Conservation (phyloP, 345 rosid genomes). For the Dipteronia sinensis region DNA sequence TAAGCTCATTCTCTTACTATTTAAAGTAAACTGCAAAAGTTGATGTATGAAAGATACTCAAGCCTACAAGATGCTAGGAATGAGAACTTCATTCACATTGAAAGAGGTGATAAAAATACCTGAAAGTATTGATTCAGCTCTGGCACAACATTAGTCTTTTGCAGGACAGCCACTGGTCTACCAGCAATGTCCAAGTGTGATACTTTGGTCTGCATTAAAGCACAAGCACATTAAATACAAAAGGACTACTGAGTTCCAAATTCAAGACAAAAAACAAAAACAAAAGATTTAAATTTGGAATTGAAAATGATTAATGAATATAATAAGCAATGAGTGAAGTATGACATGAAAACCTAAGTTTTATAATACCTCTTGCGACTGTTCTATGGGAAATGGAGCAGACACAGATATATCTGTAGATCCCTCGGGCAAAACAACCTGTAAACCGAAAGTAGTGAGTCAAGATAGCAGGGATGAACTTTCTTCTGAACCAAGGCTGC, state of each 20-base stretch:
- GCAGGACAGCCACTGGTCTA: constrained; percentile 79
- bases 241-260: neutral
- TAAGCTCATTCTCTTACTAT: neutral
- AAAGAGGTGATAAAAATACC: constrained; percentile 45
- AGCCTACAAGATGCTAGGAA: neutral
- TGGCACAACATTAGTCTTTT: constrained; percentile 78
- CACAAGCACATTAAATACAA: constrained; percentile 16
- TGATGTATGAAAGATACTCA: neutral
- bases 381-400: constrained; percentile 73
- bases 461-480: constrained; percentile 16
- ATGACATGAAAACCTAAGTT: constrained; percentile 17
- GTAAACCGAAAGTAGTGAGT: constrained; percentile 22
- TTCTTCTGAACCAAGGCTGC: neutral
- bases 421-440: constrained; percentile 97
- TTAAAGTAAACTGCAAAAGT: neutral
- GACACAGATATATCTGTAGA: constrained; percentile 65
- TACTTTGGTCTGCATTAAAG: constrained; percentile 58
- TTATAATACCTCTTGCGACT: constrained; percentile 70
- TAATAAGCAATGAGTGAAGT: neutral
- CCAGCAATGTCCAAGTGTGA: constrained; percentile 94
- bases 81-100: constrained; percentile 3
- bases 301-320: neutral
- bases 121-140: constrained; percentile 92
- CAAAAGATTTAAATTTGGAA: neutral
- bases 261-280: constrained; percentile 6